Evolutionary conservation across 371 early-diverging fungal species (phyloP).

Genomic region (Apophysomyces trapeziformis): DNA sequence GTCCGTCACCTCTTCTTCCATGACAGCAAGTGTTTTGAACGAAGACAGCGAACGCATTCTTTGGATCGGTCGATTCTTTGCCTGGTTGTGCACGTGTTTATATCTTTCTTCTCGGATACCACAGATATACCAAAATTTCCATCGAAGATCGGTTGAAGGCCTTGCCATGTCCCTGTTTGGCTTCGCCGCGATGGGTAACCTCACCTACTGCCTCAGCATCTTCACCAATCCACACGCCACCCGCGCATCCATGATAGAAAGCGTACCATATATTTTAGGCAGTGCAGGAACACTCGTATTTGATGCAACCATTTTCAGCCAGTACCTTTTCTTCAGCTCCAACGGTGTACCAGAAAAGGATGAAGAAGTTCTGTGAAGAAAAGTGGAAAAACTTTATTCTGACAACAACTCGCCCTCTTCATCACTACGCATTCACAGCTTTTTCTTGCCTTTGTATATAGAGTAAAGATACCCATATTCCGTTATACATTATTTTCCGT

Average conservation of each 20-base stretch:
- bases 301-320: constrained; percentile 66
- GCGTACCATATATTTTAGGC: constrained; percentile 73
- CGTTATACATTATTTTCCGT: not conserved
- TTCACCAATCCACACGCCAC: constrained; percentile 59
- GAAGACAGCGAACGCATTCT: constrained; percentile 17
- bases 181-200: constrained; percentile 74
- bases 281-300: constrained; percentile 68
- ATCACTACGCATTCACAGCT: no score
- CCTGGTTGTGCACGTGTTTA: constrained; percentile 70
- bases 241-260: constrained; percentile 45
- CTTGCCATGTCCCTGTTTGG: constrained; percentile 72
- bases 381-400: not conserved
- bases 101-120: constrained; percentile 73
- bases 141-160: constrained; percentile 66
- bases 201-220: constrained; percentile 70
- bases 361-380: not conserved
- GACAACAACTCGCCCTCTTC: not conserved
- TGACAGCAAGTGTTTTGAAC: not conserved
- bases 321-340: constrained; percentile 41
- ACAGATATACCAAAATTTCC: constrained; percentile 67
- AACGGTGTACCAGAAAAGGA: not conserved
- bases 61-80: constrained; percentile 64
- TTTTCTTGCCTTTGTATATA: constrained; percentile 1
- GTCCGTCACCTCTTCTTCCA: not conserved
- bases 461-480: not conserved